These are phyloP conservation scores for Chrysanthemum seticuspe DNA, from an alignment of 129 eudicot species.

Conservation along the genomic window DNA sequence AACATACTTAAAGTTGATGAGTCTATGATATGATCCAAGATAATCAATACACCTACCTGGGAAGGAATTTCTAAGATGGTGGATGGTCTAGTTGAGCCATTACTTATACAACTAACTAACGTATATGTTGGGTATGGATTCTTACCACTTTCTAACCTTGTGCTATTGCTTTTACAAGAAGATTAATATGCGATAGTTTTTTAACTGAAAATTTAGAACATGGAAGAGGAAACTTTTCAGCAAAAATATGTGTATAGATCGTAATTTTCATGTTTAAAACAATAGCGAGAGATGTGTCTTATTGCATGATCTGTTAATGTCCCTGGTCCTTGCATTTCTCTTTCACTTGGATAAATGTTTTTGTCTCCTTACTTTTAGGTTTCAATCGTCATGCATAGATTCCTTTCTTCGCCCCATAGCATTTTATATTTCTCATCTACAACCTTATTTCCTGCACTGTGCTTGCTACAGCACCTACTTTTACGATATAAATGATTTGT, in stretches of 20 bases:
- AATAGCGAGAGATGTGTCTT: not conserved
- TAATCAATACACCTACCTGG: not conserved
- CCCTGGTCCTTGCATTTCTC: not conserved
- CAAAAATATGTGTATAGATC: not conserved
- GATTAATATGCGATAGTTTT: constrained; percentile 1
- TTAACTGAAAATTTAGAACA: not conserved
- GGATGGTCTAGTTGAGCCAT: not conserved
- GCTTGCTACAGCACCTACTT: constrained; percentile 12
- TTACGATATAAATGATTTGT: not conserved
- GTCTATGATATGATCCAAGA: not conserved
- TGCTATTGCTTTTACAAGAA: not conserved
- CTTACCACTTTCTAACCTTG: not conserved
- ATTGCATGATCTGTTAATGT: constrained; percentile 1
- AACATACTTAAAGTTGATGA: not conserved
- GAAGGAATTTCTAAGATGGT: not conserved
- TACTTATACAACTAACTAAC: not conserved
- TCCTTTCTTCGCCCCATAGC: not conserved
- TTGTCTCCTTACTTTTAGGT: not conserved
- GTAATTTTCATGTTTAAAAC: not conserved
- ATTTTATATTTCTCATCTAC: not conserved
- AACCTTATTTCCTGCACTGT: constrained; percentile 2
- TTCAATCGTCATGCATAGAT: constrained; percentile 10
- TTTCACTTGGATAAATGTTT: not conserved
- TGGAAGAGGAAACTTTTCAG: not conserved
- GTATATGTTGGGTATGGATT: not conserved